Conservation (phyloP, 2,329 filamentous ascomycete genomes). For the Monosporascus sp. region DNA sequence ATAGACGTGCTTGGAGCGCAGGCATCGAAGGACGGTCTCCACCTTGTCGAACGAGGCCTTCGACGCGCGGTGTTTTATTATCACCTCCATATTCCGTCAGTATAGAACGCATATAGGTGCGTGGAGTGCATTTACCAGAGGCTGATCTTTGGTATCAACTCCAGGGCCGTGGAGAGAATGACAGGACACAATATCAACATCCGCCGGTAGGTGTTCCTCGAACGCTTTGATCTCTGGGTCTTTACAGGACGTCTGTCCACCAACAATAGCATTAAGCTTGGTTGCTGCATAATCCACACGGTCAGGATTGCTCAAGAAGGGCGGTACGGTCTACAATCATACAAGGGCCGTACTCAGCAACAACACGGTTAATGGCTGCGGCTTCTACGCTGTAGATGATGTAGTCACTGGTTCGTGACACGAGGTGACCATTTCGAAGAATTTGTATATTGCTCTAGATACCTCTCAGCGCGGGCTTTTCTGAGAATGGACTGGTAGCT, state of each 20-base stretch:
- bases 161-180: slow-evolving; percentile 94
- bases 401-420: slow-evolving; percentile 94
- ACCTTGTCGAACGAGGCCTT: slow-evolving; percentile 72
- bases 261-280: slow-evolving; percentile 90
- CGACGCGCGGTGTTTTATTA: slow-evolving; percentile 89
- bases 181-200: slow-evolving; percentile 91
- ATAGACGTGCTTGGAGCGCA: slow-evolving; percentile 80
- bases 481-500: slow-evolving; percentile 26
- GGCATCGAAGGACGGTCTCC: slow-evolving; percentile 73
- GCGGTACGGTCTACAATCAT: slow-evolving; percentile 37
- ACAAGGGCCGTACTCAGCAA: slow-evolving; percentile 89
- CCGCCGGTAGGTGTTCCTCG: slow-evolving; percentile 76
- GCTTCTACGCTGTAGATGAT: slow-evolving; percentile 99
- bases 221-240: slow-evolving; percentile 93
- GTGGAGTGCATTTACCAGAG: slow-evolving; percentile 55
- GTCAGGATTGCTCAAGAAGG: slow-evolving; percentile 1
- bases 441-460: slow-evolving; percentile 80
- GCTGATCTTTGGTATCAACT: slow-evolving; percentile 83
- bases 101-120: background rate
- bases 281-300: slow-evolving; percentile 57
- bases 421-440: slow-evolving; percentile 87
- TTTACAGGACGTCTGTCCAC: slow-evolving; percentile 97
- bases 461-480: slow-evolving; percentile 43
- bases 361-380: slow-evolving; percentile 80
- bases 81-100: slow-evolving; percentile 41